A percentile compares a stretch with the other conserved stretches of the same genome.
These are phyloP conservation scores for Neonectria hederae DNA, from an alignment of 2,329 filamentous ascomycete genomes.

Conservation along the genomic window DNA sequence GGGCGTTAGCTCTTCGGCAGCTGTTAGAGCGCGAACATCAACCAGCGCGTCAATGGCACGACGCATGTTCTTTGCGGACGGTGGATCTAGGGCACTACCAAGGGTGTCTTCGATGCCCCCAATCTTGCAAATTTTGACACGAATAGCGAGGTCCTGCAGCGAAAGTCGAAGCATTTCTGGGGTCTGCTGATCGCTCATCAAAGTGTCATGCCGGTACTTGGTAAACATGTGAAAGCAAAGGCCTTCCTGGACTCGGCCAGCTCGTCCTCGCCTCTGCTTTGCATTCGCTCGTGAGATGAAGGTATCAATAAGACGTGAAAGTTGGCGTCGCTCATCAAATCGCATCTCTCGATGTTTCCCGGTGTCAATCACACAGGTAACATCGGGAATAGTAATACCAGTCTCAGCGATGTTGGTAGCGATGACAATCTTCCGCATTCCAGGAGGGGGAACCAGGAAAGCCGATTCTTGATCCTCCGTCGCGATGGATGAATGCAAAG, in stretches of 20 bases:
- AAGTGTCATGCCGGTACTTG: constrained; percentile 82
- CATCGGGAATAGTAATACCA: constrained; percentile 97
- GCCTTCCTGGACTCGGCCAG: constrained; percentile 93
- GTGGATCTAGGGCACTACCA: constrained; percentile 87
- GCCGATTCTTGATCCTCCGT: constrained; percentile 96
- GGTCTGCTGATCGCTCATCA: constrained; percentile 91
- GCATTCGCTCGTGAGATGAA: constrained; percentile 97
- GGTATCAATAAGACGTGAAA: constrained; percentile 90
- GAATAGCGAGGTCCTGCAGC: constrained; percentile 91
- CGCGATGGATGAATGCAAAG: constrained; percentile 92
- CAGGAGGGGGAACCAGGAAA: constrained; percentile 84
- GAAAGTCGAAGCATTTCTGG: constrained; percentile 96
- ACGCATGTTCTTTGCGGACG: constrained; percentile 90
- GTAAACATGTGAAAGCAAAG: constrained; percentile 97
- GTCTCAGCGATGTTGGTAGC: constrained; percentile 99
- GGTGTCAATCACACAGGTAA: constrained; percentile 95
- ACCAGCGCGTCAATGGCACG: constrained; percentile 92
- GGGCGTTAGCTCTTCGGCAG: constrained; percentile 83
- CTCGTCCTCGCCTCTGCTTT: constrained; percentile 92
- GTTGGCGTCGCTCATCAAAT: constrained; percentile 90
- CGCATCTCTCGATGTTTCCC: constrained; percentile 98
- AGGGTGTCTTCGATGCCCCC: constrained; percentile 93
- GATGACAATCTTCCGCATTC: constrained; percentile 90
- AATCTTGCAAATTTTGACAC: constrained; percentile 97
- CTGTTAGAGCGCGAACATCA: constrained; percentile 89